Evolutionary conservation across 2,329 filamentous ascomycete species (phyloP).

Genomic region (Podosphaera aphanis): DNA sequence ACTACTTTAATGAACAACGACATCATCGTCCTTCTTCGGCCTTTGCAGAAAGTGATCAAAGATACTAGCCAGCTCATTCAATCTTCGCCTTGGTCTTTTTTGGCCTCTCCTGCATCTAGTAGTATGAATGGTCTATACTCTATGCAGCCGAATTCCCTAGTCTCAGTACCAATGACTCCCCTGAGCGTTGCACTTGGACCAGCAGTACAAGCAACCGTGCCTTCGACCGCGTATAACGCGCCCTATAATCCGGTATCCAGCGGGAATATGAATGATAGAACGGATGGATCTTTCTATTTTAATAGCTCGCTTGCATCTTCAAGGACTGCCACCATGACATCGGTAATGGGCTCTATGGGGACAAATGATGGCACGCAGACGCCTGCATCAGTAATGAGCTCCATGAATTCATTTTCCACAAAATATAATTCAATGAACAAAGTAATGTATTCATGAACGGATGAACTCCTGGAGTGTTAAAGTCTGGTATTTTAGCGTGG

Average conservation of each 20-base stretch:
- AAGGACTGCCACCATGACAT: conserved; percentile 15
- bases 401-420: neutral
- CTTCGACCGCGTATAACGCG: conserved; percentile 32
- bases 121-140: conserved; percentile 9
- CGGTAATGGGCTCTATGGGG: conserved; percentile 4
- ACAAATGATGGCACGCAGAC: conserved; percentile 12
- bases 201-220: conserved; percentile 72
- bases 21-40: conserved; percentile 49
- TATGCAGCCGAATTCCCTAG: conserved; percentile 22
- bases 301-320: conserved; percentile 10
- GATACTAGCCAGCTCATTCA: conserved; percentile 55
- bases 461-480: neutral
- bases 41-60: conserved; percentile 62
- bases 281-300: conserved; percentile 14
- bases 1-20: conserved; percentile 33
- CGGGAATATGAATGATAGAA: conserved; percentile 15
- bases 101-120: conserved; percentile 15
- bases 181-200: conserved; percentile 74
- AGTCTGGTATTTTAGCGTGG: no score
- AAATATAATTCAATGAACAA: neutral
- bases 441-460: neutral
- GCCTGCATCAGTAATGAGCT: conserved; percentile 6
- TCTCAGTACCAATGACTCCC: conserved; percentile 58
- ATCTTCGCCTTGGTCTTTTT: conserved; percentile 36
- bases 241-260: conserved; percentile 13